These are phyloP conservation scores for Clitocybe nebularis DNA, from an alignment of 1,284 basidiomycete genomes.

Conservation along the genomic window DNA sequence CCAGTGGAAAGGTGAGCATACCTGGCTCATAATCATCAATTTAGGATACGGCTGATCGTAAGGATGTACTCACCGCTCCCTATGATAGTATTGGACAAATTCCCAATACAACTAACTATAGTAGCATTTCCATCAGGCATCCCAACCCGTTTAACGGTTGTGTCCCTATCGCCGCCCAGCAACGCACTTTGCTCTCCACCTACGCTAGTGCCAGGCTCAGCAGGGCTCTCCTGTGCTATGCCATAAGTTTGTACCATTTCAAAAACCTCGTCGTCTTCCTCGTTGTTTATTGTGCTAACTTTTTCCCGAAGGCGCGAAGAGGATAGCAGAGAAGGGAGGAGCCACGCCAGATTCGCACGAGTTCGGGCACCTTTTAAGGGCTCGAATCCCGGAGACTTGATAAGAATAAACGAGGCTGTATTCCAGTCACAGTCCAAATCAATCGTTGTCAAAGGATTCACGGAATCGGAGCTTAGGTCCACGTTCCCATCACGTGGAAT, in stretches of 20 bases:
- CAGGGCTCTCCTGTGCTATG: constrained; percentile 31
- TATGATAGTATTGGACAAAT: constrained; percentile 84
- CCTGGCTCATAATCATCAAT: constrained; percentile 35
- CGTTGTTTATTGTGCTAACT: constrained; percentile 12
- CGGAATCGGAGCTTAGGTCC: no score
- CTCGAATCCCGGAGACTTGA: not conserved
- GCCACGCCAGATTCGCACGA: constrained; percentile 25
- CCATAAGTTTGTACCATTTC: constrained; percentile 69
- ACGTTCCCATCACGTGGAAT: no score
- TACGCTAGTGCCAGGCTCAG: constrained; percentile 21
- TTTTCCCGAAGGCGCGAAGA: constrained; percentile 7
- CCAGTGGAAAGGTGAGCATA: constrained; percentile 81
- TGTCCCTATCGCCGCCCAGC: constrained; percentile 41
- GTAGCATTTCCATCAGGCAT: constrained; percentile 62
- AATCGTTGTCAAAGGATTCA: no score
- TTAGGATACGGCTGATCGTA: constrained; percentile 5
- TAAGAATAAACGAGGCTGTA: constrained; percentile 1
- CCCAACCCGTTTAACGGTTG: constrained; percentile 22
- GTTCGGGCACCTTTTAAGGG: constrained; percentile 4
- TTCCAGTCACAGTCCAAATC: no score
- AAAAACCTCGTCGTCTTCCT: constrained; percentile 33
- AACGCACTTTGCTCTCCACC: constrained; percentile 48
- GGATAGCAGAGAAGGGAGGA: constrained; percentile 12
- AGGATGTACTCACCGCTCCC: constrained; percentile 67
- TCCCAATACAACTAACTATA: constrained; percentile 66